Percentiles rank a stretch among this genome's conserved stretches.
Conservation (phyloP, 257 asterid genomes). For the Solanum verrucosum region DNA sequence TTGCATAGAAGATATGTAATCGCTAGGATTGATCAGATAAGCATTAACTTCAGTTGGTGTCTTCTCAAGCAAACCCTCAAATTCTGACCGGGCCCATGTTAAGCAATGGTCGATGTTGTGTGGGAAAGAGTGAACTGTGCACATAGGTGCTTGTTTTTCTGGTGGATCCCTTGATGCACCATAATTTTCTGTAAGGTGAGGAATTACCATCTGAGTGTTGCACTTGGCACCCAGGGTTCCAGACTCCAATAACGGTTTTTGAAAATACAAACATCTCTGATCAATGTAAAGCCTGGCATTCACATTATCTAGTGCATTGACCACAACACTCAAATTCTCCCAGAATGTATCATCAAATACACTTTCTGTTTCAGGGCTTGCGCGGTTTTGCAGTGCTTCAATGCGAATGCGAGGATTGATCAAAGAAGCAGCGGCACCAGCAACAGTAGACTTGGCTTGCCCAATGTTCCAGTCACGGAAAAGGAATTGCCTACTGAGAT, state of each 20-base stretch:
- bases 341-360: slow-evolving; percentile 79
- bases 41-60: slow-evolving; percentile 87
- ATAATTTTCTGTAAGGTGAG: slow-evolving; percentile 83
- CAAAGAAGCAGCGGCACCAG: slow-evolving; percentile 68
- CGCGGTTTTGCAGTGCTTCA: slow-evolving; percentile 94
- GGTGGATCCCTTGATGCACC: slow-evolving; percentile 97
- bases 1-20: slow-evolving; percentile 60
- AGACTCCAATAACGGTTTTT: slow-evolving; percentile 85
- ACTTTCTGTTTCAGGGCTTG: slow-evolving; percentile 77
- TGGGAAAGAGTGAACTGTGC: slow-evolving; percentile 91
- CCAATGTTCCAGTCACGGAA: slow-evolving; percentile 96
- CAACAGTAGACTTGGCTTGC: slow-evolving; percentile 88
- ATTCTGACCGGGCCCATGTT: slow-evolving; percentile 98
- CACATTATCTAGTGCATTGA: slow-evolving; percentile 93
- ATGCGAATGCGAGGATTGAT: slow-evolving; percentile 59
- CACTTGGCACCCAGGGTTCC: slow-evolving; percentile 94
- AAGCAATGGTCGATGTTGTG: slow-evolving; percentile 92
- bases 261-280: slow-evolving; percentile 89
- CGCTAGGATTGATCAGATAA: slow-evolving; percentile 62
- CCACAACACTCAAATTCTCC: slow-evolving; percentile 71
- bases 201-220: slow-evolving; percentile 89
- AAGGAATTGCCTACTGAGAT: slow-evolving; percentile 93
- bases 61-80: slow-evolving; percentile 91
- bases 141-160: slow-evolving; percentile 97
- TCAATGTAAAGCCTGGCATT: slow-evolving; percentile 92